Evolutionary conservation across 2,329 filamentous ascomycete species (phyloP), one percentile per base, ranked within the genome.

Genomic region (Alternaria triticimaculans): DNA sequence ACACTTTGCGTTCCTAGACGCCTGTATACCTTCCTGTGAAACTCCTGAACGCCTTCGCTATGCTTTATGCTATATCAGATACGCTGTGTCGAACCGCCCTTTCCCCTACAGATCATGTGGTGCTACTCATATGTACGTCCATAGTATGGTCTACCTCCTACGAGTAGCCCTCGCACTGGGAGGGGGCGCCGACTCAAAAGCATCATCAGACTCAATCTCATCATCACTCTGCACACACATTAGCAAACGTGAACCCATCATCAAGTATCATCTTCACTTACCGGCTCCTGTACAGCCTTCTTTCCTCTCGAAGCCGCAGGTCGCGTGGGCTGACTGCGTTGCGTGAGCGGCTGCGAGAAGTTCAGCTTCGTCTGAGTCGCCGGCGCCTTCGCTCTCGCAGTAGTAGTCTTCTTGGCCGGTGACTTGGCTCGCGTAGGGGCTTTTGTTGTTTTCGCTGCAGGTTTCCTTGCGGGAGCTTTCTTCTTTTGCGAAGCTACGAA

Each of bases 181-280:
- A 21, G 70, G 69, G 23, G 77, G 69, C 18, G 71, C 64, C 2
- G 80, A 76, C 55, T 82, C 80, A 55, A 82, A 82, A 18, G 79
- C 80, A 60, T 81, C 78, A 28, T 80, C 77, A 58, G 80, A 80
- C 56, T 81, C 80, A 6, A 82, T 81, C 58, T 81, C 80, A 58
- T 82, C 80, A 54, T 82, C 80, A 51, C 78, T 80, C 78, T 81
- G 45, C n/a, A 25, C 21, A 2, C 6, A 28, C 4, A 14, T 72
- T 20, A 72, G 67, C 41, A 50, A 28, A 28, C 9, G 33, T 37
- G 0, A 3, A n/a, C 25, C 20, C 15, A 49, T 51, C 2, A 18
- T 18, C 4, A 20, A 23, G 2, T 11, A 10, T 26, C 3, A 11
- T n/a, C n/a, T 7, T 55, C 21, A 74, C 78, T 72, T 74, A 81